Conservation (phyloP, 257 asterid species). For the Paraleonurus japonicus region DNA sequence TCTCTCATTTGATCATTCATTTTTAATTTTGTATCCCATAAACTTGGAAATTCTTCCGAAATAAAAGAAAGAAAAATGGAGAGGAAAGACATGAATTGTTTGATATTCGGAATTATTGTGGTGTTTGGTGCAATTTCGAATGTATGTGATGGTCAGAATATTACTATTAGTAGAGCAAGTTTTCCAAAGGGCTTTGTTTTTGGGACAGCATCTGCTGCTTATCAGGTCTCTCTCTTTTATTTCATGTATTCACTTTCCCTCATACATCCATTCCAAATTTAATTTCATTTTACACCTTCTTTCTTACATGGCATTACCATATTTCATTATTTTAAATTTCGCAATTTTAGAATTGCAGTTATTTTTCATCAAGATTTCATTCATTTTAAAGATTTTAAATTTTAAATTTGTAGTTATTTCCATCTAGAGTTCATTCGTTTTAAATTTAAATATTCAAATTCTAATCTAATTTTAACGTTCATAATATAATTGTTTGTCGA, state of each 20-base stretch:
- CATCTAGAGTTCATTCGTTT: too few relatives aligned
- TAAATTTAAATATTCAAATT: too few relatives aligned
- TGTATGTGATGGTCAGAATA: constrained; percentile 38
- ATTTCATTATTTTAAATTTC: too few relatives aligned
- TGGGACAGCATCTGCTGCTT: constrained; percentile 92
- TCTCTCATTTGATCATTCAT: not conserved
- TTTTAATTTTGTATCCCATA: not conserved
- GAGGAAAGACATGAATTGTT: constrained; percentile 14
- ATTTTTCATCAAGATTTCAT: too few relatives aligned
- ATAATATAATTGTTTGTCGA: too few relatives aligned
- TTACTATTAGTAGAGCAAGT: constrained; percentile 51
- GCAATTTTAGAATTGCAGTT: too few relatives aligned
- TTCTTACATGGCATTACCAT: too few relatives aligned
- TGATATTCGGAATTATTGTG: constrained; percentile 28
- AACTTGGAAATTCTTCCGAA: not conserved
- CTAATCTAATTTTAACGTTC: too few relatives aligned
- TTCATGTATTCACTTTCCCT: too few relatives aligned
- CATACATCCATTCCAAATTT: not conserved
- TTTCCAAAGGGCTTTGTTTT: constrained; percentile 84
- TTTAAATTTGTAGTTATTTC: too few relatives aligned
- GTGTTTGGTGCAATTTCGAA: constrained; percentile 25
- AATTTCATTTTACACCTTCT: not conserved
- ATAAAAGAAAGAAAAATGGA: not conserved
- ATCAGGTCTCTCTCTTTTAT: constrained; percentile 48
- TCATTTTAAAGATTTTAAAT: too few relatives aligned